Evolutionary conservation across 306 rosid genomes (phyloP), one percentile per base, ranked within the genome.

Genomic region (Vicia sativa): DNA sequence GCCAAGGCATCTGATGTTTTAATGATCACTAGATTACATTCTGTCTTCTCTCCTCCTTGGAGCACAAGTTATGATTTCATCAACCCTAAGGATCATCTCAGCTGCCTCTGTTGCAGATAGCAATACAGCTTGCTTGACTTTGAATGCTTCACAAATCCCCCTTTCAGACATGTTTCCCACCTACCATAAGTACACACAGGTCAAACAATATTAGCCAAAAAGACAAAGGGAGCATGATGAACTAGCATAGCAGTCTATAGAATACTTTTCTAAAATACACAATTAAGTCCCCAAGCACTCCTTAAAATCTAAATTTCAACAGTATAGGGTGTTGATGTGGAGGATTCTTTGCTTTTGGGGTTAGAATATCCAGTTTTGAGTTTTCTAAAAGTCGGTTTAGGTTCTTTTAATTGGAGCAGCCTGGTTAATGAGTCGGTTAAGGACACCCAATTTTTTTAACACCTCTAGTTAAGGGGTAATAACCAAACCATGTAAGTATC

Each of bases 1-100:
- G 45, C 26, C 11, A 26, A 18, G 49, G 59, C 76, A 44, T 45
- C 41, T 29, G 1, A 74, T 25, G 64, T 43, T 28, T 21, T 45
- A 52, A 57, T 3, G 61, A 71, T 43, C 34, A 50, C 68, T 29
- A 64, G 53, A 69, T 54, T 76, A 95, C 99, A 90, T 93, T 75
- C 95, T 84, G 66, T 90, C 89, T 79, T 93, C 99, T 79, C 99
- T 88, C 85, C 81, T 83, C 80, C 99, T 77, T 3, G 97, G 99
- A 68, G 99, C 99, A 73, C 99, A 93, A 0, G 96, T 90, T 72
- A 95, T 90, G 83, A 95, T 95, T 79, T 88, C 96, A 68, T 95
- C 99, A 55, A 93, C 97, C 79, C 99, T 82, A 37, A 93, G 99
- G 76, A 93, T 88, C 99, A 93, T 95, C 81, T 90, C 99, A 67